A percentile compares a stretch with the other conserved stretches of the same genome.
phyloP scores from a whole-genome alignment of 257 asterid species.

The Fraxinus quadrangulata region DNA sequence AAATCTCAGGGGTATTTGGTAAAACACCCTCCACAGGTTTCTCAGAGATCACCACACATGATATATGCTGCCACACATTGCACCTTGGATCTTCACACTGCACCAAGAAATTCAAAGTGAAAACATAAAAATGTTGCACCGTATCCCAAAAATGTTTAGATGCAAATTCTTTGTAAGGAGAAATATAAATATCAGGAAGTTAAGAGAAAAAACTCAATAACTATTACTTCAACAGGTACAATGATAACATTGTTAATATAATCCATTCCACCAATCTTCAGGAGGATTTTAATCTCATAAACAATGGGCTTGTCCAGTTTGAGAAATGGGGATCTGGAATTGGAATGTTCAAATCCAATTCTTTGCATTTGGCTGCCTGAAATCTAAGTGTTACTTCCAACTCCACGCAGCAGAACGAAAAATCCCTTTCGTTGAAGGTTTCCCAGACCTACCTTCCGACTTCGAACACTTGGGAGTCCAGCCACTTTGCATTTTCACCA shows the following conservation, averaged over 20 bases:
- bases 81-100: constrained; percentile 96
- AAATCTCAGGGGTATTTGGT: constrained; percentile 66
- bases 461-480: not conserved
- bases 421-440: not conserved
- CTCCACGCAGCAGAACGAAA: not conserved
- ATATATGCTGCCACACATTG: constrained; percentile 90
- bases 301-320: not conserved
- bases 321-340: not conserved
- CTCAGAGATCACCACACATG: constrained; percentile 88
- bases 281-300: not conserved
- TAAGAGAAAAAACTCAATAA: not conserved
- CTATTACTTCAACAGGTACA: not conserved
- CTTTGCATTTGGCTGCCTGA: not conserved
- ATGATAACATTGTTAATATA: not conserved
- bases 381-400: not conserved
- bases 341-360: not conserved
- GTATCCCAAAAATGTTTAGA: constrained; percentile 11
- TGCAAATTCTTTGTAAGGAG: not conserved
- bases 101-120: constrained; percentile 31
- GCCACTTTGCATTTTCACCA: not conserved
- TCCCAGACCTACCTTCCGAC: constrained; percentile 2
- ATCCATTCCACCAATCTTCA: not conserved
- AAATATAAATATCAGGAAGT: not conserved
- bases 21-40: constrained; percentile 70
- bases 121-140: not conserved